Evolutionary conservation across 1,139 yeast species (phyloP).

Genomic region (Williopsis jadinii): DNA sequence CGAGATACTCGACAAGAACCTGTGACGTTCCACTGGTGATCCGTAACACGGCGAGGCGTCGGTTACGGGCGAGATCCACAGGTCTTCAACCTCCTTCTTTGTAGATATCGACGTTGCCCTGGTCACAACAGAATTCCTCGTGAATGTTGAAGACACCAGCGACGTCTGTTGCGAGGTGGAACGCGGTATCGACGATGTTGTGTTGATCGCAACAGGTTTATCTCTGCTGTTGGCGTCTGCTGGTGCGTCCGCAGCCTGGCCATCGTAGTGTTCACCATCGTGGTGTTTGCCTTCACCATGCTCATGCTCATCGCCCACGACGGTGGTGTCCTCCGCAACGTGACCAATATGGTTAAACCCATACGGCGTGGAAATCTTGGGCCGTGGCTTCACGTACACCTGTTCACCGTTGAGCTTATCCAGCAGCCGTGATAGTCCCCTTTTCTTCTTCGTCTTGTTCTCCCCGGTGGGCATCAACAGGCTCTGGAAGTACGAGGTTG

Average conservation of each 20-base stretch:
- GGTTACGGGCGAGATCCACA: no score
- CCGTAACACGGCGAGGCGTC: no score
- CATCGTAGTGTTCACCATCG: background rate
- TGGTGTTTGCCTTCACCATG: no score
- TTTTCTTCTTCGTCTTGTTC: constrained; percentile 4
- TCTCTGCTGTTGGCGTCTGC: no score
- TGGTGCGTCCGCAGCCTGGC: background rate
- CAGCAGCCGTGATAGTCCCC: constrained; percentile 20
- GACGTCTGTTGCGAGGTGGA: constrained; percentile 9
- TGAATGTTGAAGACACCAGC: constrained; percentile 8
- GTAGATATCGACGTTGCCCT: constrained; percentile 1
- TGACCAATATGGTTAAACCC: constrained; percentile 22
- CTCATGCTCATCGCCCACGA: no score
- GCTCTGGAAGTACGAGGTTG: constrained; percentile 20
- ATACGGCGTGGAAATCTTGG: constrained; percentile 22
- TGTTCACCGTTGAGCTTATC: constrained; percentile 15
- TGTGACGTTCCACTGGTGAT: constrained; percentile 1
- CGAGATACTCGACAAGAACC: background rate
- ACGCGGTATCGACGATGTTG: constrained; percentile 12
- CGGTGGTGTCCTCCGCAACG: constrained; percentile 1
- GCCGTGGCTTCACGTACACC: constrained; percentile 2
- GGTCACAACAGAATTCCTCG: constrained; percentile 9
- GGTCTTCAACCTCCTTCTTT: no score
- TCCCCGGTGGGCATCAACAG: background rate
- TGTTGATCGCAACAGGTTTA: constrained; percentile 13